Percentiles rank a stretch among this genome's conserved stretches.
These are phyloP conservation scores for Haberlea rhodopensis DNA, from an alignment of 257 asterid species.

Conservation along the genomic window DNA sequence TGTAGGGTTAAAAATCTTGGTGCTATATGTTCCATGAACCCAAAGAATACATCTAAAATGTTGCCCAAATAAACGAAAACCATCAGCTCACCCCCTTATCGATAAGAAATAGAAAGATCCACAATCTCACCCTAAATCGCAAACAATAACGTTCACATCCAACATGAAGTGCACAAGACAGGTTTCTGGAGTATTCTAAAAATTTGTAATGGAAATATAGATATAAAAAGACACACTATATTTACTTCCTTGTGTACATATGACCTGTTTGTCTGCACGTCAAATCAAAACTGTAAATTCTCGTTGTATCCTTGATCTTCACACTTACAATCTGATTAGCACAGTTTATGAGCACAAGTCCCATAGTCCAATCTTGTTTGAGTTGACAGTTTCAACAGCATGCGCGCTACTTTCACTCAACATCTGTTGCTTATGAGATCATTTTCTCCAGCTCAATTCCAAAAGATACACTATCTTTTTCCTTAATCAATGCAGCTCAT, in stretches of 20 bases:
- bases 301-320: too few species aligned
- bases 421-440: background rate
- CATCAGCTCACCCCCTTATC: background rate
- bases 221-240: too few species aligned
- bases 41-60: background rate
- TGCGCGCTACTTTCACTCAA: background rate
- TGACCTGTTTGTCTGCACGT: too few species aligned
- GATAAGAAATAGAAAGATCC: background rate
- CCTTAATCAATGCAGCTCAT: too few species aligned
- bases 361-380: background rate
- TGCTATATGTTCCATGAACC: background rate
- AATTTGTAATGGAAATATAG: too few species aligned
- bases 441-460: background rate
- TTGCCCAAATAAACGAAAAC: background rate
- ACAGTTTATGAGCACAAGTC: too few species aligned
- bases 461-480: too few species aligned
- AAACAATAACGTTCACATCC: background rate
- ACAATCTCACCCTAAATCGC: background rate
- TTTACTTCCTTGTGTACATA: too few species aligned
- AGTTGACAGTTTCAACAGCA: background rate
- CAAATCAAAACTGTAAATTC: too few species aligned
- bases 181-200: background rate
- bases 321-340: too few species aligned
- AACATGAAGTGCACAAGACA: background rate
- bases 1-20: background rate